Evolutionary conservation across 148 eudicot species (phyloP).

Genomic region (Vaccinium darrowii): DNA sequence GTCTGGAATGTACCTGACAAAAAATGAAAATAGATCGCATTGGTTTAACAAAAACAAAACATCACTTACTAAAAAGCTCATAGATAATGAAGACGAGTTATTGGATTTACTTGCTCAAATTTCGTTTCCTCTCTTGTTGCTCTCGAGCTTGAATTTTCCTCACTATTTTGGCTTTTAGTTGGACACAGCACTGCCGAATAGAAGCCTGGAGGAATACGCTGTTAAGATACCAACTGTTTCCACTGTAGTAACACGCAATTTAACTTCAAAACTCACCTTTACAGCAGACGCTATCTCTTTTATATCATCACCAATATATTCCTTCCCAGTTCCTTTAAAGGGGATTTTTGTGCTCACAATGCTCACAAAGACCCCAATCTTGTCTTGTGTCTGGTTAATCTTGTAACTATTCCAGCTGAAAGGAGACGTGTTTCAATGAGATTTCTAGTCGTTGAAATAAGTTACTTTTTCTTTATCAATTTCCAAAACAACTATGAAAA

Average conservation of each 20-base stretch:
- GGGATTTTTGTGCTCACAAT: conserved; percentile 99
- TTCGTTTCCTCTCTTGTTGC: conserved; percentile 97
- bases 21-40: neutral
- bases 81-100: neutral
- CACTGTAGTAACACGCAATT: neutral
- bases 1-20: conserved; percentile 78
- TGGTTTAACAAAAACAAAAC: neutral
- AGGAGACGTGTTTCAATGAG: conserved; percentile 29
- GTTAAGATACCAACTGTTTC: conserved; percentile 13
- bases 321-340: conserved; percentile 99
- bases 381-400: conserved; percentile 95
- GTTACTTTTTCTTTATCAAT: neutral
- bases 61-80: neutral
- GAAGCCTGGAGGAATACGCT: conserved; percentile 49
- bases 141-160: conserved; percentile 94
- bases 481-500: neutral
- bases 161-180: conserved; percentile 89
- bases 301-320: conserved; percentile 98
- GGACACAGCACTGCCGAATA: conserved; percentile 88
- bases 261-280: conserved; percentile 50
- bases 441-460: conserved; percentile 12
- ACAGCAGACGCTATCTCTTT: conserved; percentile 94
- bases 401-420: conserved; percentile 93
- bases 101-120: conserved; percentile 72
- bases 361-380: conserved; percentile 97